Evolutionary conservation across 2,329 filamentous ascomycete genomes (phyloP).

Genomic region (Leptographium flavum): DNA sequence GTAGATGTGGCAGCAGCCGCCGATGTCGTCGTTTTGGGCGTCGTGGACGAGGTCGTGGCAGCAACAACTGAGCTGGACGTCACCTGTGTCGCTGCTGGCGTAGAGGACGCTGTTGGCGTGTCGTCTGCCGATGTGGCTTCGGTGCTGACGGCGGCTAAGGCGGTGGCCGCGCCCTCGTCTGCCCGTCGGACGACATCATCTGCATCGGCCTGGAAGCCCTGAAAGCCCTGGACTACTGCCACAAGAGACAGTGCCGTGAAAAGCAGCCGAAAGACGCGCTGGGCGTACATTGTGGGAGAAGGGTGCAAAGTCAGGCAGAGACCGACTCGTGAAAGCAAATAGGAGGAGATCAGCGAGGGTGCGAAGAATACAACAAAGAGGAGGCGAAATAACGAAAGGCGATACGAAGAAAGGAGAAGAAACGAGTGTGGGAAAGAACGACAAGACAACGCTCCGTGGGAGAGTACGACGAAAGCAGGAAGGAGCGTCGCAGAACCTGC

Average conservation of each 20-base stretch:
- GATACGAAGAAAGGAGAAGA: not conserved
- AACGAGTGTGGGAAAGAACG: not conserved
- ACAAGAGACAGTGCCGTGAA: conserved; percentile 33
- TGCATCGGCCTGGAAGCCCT: conserved; percentile 18
- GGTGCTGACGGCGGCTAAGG: no score
- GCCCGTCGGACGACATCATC: not conserved
- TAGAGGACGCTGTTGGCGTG: not conserved
- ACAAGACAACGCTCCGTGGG: not conserved
- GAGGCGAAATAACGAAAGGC: not conserved
- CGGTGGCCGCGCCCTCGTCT: no score
- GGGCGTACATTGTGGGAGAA: conserved; percentile 29
- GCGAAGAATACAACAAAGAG: not conserved
- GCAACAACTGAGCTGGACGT: conserved; percentile 8
- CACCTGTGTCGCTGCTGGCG: not conserved
- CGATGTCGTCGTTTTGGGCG: not conserved
- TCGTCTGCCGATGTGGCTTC: not conserved
- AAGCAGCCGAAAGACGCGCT: conserved; percentile 30
- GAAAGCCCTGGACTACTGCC: conserved; percentile 29
- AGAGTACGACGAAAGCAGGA: not conserved
- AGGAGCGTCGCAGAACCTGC: not conserved
- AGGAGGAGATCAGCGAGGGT: not conserved
- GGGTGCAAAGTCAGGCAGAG: no score
- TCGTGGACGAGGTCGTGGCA: not conserved
- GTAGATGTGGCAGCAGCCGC: not conserved
- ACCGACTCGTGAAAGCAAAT: no score